A percentile compares a stretch with the other conserved stretches of the same genome.
phyloP scores from a whole-genome alignment of 176 grass and related monocot species.

The Triticum monococcum region DNA sequence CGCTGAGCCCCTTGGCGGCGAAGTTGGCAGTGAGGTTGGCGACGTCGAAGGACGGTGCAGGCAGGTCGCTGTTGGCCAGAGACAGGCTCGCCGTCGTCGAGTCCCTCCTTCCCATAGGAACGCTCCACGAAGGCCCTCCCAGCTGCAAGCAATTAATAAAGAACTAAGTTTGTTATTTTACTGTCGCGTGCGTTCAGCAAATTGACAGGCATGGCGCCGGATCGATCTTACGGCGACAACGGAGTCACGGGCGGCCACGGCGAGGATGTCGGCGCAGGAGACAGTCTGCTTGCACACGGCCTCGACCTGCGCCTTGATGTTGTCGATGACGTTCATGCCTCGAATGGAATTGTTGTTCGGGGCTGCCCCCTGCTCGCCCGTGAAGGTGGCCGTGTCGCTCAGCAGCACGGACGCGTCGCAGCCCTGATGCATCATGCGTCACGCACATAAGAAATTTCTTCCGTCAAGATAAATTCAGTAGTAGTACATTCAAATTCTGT shows the following conservation, averaged over 20 bases:
- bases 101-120: conserved; percentile 45
- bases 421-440: conserved; percentile 15
- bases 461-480: background rate
- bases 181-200: background rate
- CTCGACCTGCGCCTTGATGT: conserved; percentile 53
- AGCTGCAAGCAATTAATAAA: too few species aligned
- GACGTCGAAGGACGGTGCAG: conserved; percentile 16
- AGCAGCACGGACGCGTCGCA: conserved; percentile 61
- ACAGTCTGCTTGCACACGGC: conserved; percentile 54
- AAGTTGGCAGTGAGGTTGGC: conserved; percentile 26
- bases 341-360: conserved; percentile 41
- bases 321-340: conserved; percentile 51
- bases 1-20: conserved; percentile 31
- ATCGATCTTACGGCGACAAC: conserved; percentile 53
- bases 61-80: conserved; percentile 36
- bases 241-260: conserved; percentile 76
- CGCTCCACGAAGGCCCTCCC: conserved; percentile 35
- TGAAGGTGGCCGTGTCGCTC: conserved; percentile 53
- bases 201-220: too few species aligned
- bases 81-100: conserved; percentile 32
- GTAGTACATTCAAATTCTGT: background rate
- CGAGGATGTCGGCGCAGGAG: conserved; percentile 75
- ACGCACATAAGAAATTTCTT: background rate
- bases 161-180: background rate
- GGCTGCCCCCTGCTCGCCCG: conserved; percentile 39